Evolutionary conservation across 805 yeast genomes (phyloP).

Genomic region (Tetrapisispora nanseiensis): DNA sequence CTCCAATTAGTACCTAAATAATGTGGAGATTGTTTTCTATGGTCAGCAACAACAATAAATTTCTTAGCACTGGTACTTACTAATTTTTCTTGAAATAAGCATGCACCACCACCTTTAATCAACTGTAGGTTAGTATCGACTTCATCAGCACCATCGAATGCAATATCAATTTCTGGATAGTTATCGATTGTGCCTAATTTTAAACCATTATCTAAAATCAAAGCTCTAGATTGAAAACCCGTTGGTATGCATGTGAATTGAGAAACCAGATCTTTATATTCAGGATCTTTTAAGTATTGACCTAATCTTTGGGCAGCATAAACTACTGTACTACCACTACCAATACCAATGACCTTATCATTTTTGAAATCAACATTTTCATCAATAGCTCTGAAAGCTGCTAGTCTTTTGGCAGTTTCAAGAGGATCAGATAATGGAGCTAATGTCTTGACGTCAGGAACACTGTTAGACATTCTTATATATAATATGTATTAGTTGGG

Average conservation of each 20-base stretch:
- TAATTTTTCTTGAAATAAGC: constrained; percentile 90
- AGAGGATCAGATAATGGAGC: constrained; percentile 33
- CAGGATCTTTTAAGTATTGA: constrained; percentile 32
- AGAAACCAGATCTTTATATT: constrained; percentile 24
- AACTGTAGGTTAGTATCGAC: constrained; percentile 72
- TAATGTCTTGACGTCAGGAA: constrained; percentile 1
- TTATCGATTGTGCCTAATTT: constrained; percentile 75
- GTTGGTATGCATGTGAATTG: constrained; percentile 82
- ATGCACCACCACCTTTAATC: constrained; percentile 98
- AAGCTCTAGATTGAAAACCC: constrained; percentile 87
- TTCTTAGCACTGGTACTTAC: constrained; percentile 72
- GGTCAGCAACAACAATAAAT: constrained; percentile 87
- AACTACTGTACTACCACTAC: constrained; percentile 96
- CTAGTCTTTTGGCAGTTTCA: constrained; percentile 78
- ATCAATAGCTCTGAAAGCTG: constrained; percentile 90
- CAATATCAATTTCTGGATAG: constrained; percentile 73
- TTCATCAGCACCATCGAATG: constrained; percentile 98
- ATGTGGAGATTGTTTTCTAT: constrained; percentile 63
- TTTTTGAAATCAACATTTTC: constrained; percentile 43
- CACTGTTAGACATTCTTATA: neutral
- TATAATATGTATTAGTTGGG: neutral
- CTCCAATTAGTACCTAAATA: constrained; percentile 72
- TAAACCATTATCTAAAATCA: constrained; percentile 75
- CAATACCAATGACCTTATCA: constrained; percentile 80
- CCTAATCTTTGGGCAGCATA: constrained; percentile 93